Evolutionary conservation across 495 filamentous ascomycete species (phyloP), one percentile per base, ranked within the genome.

Genomic region (Saxophila tyrrhenica): DNA sequence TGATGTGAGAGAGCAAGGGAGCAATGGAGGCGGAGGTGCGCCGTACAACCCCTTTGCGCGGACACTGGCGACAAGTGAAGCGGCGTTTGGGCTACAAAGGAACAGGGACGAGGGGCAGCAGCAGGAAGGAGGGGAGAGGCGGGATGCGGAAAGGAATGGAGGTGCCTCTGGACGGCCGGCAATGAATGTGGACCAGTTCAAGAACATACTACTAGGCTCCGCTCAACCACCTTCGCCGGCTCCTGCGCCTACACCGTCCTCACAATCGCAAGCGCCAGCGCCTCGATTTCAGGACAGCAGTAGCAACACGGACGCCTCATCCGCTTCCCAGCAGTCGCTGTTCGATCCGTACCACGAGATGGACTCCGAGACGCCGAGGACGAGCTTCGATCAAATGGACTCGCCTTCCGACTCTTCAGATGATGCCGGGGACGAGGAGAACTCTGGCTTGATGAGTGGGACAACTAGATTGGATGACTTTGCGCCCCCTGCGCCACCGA

Each of bases 241-340:
- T 44, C 54, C 22, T 17, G n/a, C 46, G 25, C 16, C 32, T 25
- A n/a, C 53, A 25, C 15, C 16, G 42, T n/a, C n/a, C n/a, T n/a
- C 24, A 22, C n/a, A n/a, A n/a, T n/a, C n/a, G n/a, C n/a, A n/a
- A 54, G 29, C 32, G 16, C 25, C 20, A 48, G 8, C 43, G n/a
- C 22, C 45, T 43, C 44, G 54, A 35, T 38, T 55, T 3, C 55
- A 61, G 29, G 66, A 65, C 41, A 70, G 64, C 56, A 68, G 63
- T 39, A 65, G 63, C 50, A 69, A 62, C 44, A 70, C 67, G 38
- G 67, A 70, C 50, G 64, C 67, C 20, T 70, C 67, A 2, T 68
- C 67, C 13, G 48, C 61, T n/a, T 70, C 68, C 2, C 45, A 62
- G 23, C 63, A 67, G 44, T 70, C 68, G 0, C 61, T 67, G 2